phyloP scores from a whole-genome alignment of 2,329 filamentous ascomycete species.

The Colletotrichum horii region DNA sequence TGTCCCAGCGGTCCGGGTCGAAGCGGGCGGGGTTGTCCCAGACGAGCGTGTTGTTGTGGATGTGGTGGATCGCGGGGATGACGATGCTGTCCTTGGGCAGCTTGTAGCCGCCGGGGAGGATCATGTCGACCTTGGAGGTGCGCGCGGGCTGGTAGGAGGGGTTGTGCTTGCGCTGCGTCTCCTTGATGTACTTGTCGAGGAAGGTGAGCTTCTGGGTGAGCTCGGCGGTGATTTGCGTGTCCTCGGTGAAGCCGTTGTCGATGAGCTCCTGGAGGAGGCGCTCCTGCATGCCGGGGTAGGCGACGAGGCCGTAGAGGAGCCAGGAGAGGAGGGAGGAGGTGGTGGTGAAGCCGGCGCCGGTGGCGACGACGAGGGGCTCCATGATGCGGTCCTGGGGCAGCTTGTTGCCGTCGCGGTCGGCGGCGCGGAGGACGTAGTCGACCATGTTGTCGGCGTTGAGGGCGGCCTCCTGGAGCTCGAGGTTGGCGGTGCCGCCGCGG shows the following conservation, averaged over 20 bases:
- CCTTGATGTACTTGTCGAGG: conserved; percentile 65
- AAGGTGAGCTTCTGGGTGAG: conserved; percentile 52
- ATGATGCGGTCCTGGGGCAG: conserved; percentile 49
- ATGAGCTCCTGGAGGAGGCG: conserved; percentile 62
- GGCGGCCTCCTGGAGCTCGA: conserved; percentile 54
- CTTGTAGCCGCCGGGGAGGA: conserved; percentile 64
- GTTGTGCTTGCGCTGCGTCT: conserved; percentile 64
- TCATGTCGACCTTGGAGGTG: conserved; percentile 58
- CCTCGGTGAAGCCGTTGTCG: conserved; percentile 48
- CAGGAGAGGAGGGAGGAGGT: conserved; percentile 64
- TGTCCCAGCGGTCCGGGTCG: conserved; percentile 65
- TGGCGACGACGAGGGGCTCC: conserved; percentile 52
- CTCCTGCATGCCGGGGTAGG: conserved; percentile 61
- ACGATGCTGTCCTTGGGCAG: conserved; percentile 57
- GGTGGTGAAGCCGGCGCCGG: conserved; percentile 65
- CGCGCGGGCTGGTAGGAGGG: conserved; percentile 66
- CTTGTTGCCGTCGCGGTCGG: conserved; percentile 59
- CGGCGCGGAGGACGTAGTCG: conserved; percentile 60
- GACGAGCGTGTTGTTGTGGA: conserved; percentile 56
- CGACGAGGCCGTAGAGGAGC: conserved; percentile 58
- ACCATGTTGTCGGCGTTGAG: conserved; percentile 49
- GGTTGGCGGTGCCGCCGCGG: conserved; percentile 41
- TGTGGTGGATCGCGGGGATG: conserved; percentile 56
- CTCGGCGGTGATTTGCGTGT: conserved; percentile 52
- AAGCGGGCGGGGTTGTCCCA: conserved; percentile 66